Evolutionary conservation across 768 basidiomycete genomes (phyloP), one percentile per base, ranked within the genome.

Genomic region (Mycena kentingensis): DNA sequence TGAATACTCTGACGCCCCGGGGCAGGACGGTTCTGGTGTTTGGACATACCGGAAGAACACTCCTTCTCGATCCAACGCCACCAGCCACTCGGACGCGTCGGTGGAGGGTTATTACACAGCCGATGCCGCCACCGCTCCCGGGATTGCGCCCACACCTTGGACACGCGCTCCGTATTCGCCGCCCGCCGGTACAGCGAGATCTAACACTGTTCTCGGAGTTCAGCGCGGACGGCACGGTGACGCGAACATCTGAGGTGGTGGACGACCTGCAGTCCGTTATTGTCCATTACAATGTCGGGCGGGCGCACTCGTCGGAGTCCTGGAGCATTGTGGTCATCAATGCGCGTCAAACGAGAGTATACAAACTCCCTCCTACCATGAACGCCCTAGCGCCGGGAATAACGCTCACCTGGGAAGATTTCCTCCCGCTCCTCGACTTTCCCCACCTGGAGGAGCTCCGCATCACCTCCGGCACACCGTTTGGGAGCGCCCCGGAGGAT

Each of bases 251-350:
- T 32, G 19, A 49, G 19, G n/a, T 27, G 1, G 32, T 57, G 3
- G 50, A 48, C 22, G 4, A 2, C 1, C 29, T 52, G 34, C 36
- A 25, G 1, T 37, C 38, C 7, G 1, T 57, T 15, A 10, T 38
- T 19, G 42, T 51, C 13, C 34, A 10, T 6, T 39, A 57, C 26
- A 13, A 45, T 4, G 4, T 35, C 29, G 41, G 41, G 11, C 22
- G 11, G 11, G 28, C 15, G 15, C 25, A n/a, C 24, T 29, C 32
- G 2, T 18, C 29, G 1, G 42, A 7, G 2, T 31, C 25, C 0
- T 57, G 55, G 55, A 19, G 50, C 10, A 7, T 52, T 16, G 22
- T 49, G 5, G 46, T 57, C 2, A 39, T 57, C 29, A 45, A 57
- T 25, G 41, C 22, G 12, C 6, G 22, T 5, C 19, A 6, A 7